Evolutionary conservation across 768 basidiomycete species (phyloP), one percentile per base, ranked within the genome.

Genomic region (Auriculariales sp.): DNA sequence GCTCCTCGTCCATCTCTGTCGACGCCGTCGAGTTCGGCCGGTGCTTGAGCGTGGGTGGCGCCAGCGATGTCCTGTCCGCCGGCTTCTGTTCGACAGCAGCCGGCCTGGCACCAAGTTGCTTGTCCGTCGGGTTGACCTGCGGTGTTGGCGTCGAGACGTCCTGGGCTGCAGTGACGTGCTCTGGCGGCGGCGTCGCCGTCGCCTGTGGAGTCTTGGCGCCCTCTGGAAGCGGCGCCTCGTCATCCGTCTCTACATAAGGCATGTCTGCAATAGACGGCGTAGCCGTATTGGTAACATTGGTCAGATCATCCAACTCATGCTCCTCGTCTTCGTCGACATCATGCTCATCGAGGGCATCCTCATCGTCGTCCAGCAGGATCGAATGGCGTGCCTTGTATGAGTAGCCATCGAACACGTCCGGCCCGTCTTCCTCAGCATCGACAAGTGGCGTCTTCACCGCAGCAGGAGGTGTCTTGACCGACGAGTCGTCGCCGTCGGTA

Each of bases 401-500:
- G 65, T 95, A 95, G 3, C 90, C 91, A 63, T 92, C 91, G 59
- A 93, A 95, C 28, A 93, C 79, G 62, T 92, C 89, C 15, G 78
- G 68, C 24, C 61, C 66, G 5, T 81, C 73, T 24, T 82, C 78
- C 10, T 64, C 63, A 11, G 57, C 63, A 2, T 67, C 62, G 9
- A 81, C 73, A 9, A 83, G 85, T 3, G 83, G 82, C 53, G 82
- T 84, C 39, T 84, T 78, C 5, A 83, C 83, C 59, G 84, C 83
- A 4, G 80, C 83, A 0, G 84, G n/a, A 11, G 50, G 83, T 11
- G 86, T 85, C n/a, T 81, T 75, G 54, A 76, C 80, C n/a, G n/a
- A n/a, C 7, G 79, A 78, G 42, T 83, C 85, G 46, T 84, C 81
- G 31, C 79, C 81, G 57, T 87, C 56, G 2, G 52, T 50, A 3